Percentiles rank a stretch among this genome's conserved stretches.
Evolutionary conservation across 139 green algal genomes (phyloP).

Genomic region (Parachlorella kessleri): DNA sequence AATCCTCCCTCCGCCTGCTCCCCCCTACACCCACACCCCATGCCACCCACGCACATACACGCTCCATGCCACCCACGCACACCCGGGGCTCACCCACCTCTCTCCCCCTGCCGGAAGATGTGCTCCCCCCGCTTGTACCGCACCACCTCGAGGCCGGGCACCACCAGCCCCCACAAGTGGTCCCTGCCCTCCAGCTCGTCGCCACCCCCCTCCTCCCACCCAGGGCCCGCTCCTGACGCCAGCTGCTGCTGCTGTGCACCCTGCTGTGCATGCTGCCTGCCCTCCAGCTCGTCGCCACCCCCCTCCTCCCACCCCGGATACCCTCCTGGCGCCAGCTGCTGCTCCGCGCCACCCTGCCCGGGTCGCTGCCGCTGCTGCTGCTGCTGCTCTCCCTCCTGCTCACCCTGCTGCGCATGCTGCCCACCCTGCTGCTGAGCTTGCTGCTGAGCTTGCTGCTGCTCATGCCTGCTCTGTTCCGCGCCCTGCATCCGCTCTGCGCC

Average conservation of each 20-base stretch:
- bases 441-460: not conserved
- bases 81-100: not conserved
- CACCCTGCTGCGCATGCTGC: not conserved
- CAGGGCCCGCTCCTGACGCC: not conserved
- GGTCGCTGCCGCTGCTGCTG: slow-evolving; percentile 6
- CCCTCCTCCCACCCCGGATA: not conserved
- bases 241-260: not conserved
- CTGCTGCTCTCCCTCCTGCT: not conserved
- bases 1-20: not conserved
- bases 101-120: slow-evolving; percentile 41
- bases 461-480: not conserved
- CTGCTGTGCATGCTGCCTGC: not conserved
- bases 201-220: no score
- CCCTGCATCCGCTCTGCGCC: no score
- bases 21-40: not conserved
- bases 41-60: not conserved
- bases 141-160: slow-evolving; percentile 22
- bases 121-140: slow-evolving; percentile 22
- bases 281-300: not conserved
- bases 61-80: not conserved
- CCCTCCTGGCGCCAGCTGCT: not conserved
- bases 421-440: not conserved
- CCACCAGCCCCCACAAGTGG: slow-evolving; percentile 27
- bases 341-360: not conserved
- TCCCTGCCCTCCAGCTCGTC: not conserved